Conservation (phyloP, 2,329 filamentous ascomycete genomes). For the Pyrenophora teres region DNA sequence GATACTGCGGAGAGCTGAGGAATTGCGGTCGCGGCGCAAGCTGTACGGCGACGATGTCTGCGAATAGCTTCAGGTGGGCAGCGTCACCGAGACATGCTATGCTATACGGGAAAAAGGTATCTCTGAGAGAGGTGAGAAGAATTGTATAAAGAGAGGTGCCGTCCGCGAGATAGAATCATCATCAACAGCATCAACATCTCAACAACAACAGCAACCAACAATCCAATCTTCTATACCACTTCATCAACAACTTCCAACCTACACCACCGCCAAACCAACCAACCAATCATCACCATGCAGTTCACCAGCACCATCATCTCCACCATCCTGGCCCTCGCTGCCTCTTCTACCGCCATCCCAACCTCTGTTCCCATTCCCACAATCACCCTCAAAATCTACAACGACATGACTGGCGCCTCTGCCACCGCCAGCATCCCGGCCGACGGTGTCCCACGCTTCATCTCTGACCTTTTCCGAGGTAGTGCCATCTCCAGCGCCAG, state of each 20-base stretch:
- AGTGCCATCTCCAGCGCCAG: conserved; percentile 12
- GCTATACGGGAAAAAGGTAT: background rate
- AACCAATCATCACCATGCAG: conserved; percentile 15
- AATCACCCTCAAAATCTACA: conserved; percentile 16
- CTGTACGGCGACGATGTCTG: conserved; percentile 1
- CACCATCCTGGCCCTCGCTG: conserved; percentile 12
- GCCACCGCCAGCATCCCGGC: conserved; percentile 12
- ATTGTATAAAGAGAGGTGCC: conserved; percentile 3
- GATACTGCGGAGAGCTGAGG: conserved; percentile 1
- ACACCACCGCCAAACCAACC: background rate
- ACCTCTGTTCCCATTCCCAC: conserved; percentile 2
- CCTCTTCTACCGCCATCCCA: conserved; percentile 7
- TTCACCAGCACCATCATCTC: conserved; percentile 18
- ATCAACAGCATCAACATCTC: background rate
- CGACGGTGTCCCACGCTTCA: conserved; percentile 4
- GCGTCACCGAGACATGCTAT: background rate
- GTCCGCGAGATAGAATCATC: conserved; percentile 1
- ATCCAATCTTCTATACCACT: conserved; percentile 2
- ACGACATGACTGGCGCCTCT: conserved; percentile 13
- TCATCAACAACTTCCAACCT: background rate
- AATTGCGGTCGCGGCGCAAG: conserved; percentile 2
- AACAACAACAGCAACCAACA: conserved; percentile 7
- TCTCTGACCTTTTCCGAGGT: conserved; percentile 10
- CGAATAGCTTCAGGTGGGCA: conserved; percentile 6
- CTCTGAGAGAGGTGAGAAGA: background rate